Conservation (phyloP, 352 stramenopile genomes). For the Peronospora destructor region DNA sequence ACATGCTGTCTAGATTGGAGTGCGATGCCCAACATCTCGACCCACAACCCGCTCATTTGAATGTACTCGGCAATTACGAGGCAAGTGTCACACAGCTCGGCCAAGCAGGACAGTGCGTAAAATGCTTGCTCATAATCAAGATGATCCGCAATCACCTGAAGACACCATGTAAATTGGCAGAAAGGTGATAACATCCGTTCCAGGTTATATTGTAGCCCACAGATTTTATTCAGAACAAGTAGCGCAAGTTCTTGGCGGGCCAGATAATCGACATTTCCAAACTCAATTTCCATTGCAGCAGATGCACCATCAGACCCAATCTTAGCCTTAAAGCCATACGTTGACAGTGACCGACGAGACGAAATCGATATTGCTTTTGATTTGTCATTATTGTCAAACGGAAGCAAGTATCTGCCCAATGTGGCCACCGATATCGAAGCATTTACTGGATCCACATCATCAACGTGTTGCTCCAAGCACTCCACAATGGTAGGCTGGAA, state of each 20-base stretch:
- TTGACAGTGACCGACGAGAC: slow-evolving; percentile 63
- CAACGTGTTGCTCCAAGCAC: slow-evolving; percentile 55
- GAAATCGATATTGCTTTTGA: slow-evolving; percentile 65
- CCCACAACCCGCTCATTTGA: slow-evolving; percentile 62
- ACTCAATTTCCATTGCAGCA: slow-evolving; percentile 51
- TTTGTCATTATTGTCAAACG: slow-evolving; percentile 52
- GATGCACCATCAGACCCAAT: slow-evolving; percentile 25
- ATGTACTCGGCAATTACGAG: slow-evolving; percentile 71
- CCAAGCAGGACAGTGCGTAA: slow-evolving; percentile 68
- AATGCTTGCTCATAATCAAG: slow-evolving; percentile 74
- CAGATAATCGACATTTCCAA: slow-evolving; percentile 72
- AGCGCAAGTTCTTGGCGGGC: slow-evolving; percentile 67
- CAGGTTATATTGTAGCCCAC: slow-evolving; percentile 58
- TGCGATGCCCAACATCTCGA: slow-evolving; percentile 71
- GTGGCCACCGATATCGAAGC: slow-evolving; percentile 70
- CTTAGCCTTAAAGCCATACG: slow-evolving; percentile 62
- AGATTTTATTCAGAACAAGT: slow-evolving; percentile 78
- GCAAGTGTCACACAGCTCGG: slow-evolving; percentile 71
- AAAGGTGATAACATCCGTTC: slow-evolving; percentile 72
- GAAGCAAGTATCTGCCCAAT: slow-evolving; percentile 64
- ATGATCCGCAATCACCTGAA: slow-evolving; percentile 80
- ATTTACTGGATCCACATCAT: slow-evolving; percentile 54
- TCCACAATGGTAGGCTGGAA: slow-evolving; percentile 57
- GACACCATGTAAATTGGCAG: slow-evolving; percentile 68
- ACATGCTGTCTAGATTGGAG: slow-evolving; percentile 76